Conservation (phyloP, 2,329 filamentous ascomycete species). For the Elsinoe necatrix region DNA sequence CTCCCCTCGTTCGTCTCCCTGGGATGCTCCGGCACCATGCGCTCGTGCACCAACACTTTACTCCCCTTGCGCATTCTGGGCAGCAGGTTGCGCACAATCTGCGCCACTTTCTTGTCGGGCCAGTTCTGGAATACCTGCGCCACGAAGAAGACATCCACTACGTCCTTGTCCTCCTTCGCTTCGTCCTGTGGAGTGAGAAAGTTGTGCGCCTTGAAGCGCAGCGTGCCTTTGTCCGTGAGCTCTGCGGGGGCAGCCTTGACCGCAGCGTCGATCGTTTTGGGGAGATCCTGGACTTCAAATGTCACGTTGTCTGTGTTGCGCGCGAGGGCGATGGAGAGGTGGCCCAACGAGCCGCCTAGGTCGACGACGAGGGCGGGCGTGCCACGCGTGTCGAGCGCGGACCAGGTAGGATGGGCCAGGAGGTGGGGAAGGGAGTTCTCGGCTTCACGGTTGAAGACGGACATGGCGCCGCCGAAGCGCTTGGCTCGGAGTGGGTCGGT, state of each 20-base stretch:
- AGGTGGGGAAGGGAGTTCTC: slow-evolving; percentile 16
- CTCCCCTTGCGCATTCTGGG: slow-evolving; percentile 16
- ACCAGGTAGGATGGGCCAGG: slow-evolving; percentile 16
- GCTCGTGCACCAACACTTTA: slow-evolving; percentile 18
- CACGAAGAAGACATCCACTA: slow-evolving; percentile 21
- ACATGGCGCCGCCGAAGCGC: slow-evolving; percentile 19
- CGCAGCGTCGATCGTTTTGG: slow-evolving; percentile 18
- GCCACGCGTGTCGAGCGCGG: slow-evolving; percentile 4
- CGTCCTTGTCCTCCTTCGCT: slow-evolving; percentile 16
- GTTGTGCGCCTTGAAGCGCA: slow-evolving; percentile 21
- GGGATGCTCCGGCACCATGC: slow-evolving; percentile 4
- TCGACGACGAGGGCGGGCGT: slow-evolving; percentile 16
- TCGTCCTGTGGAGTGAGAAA: slow-evolving; percentile 23
- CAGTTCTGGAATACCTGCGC: slow-evolving; percentile 17
- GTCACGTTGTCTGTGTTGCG: slow-evolving; percentile 15
- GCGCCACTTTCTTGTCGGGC: slow-evolving; percentile 15
- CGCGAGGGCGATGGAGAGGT: slow-evolving; percentile 16
- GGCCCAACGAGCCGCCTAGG: slow-evolving; percentile 18
- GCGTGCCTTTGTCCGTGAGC: slow-evolving; percentile 16
- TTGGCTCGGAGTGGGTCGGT: not conserved
- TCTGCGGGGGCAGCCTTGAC: slow-evolving; percentile 17
- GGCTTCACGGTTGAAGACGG: slow-evolving; percentile 16
- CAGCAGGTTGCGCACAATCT: slow-evolving; percentile 16
- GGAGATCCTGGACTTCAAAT: slow-evolving; percentile 22
- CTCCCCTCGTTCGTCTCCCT: slow-evolving; percentile 8